Evolutionary conservation across 73 alveolate species (phyloP).

Genomic region (Stentor roeselii): DNA sequence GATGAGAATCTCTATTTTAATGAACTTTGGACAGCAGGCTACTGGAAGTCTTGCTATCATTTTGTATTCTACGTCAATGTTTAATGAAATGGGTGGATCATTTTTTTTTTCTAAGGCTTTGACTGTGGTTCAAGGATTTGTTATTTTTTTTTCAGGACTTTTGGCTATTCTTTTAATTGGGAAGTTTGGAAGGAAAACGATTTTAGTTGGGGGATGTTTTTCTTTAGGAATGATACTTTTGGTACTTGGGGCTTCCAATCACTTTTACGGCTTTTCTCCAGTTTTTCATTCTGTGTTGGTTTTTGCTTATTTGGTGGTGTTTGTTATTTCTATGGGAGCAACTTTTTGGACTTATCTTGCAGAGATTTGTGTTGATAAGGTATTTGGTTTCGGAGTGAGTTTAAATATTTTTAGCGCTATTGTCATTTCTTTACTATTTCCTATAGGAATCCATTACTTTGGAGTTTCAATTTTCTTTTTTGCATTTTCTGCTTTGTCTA

Average conservation of each 20-base stretch:
- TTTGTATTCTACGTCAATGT: not conserved
- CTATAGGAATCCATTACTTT: not conserved
- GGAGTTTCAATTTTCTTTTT: not conserved
- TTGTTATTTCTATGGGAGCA: not conserved
- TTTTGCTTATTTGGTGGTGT: not conserved
- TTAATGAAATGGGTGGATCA: not conserved
- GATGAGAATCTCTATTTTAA: not conserved
- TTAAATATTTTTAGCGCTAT: not conserved
- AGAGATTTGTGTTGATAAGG: not conserved
- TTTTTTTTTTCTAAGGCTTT: not conserved
- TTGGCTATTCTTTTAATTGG: not conserved
- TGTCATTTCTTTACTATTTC: not conserved
- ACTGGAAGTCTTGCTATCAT: not conserved
- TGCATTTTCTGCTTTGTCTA: not conserved
- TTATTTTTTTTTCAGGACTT: not conserved
- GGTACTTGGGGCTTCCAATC: no score
- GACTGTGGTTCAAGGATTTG: not conserved
- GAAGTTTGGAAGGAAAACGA: slow-evolving; percentile 5
- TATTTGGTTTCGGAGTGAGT: not conserved
- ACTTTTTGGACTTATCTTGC: not conserved
- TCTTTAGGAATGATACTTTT: not conserved
- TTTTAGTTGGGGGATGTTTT: not conserved
- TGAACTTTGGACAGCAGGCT: not conserved
- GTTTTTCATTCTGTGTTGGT: not conserved
- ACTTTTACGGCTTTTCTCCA: no score